Conservation (phyloP, 1,284 basidiomycete species). For the Phlebopus sp. region DNA sequence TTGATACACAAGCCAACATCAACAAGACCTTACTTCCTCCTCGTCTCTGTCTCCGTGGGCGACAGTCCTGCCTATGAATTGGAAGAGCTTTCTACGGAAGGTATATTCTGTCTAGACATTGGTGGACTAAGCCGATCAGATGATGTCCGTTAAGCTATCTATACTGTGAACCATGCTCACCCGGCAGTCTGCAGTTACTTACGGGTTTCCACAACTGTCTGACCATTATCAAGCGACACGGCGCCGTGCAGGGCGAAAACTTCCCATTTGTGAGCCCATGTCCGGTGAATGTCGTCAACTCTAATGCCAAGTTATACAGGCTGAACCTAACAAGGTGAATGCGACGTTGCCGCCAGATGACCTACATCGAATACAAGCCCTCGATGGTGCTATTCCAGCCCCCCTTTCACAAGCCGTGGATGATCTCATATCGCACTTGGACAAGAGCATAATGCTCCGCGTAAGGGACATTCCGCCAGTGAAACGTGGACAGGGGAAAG, state of each 20-base stretch:
- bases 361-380: conserved; percentile 33
- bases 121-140: conserved; percentile 19
- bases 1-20: conserved; percentile 60
- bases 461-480: conserved; percentile 54
- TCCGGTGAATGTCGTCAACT: background rate
- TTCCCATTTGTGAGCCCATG: conserved; percentile 29
- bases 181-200: conserved; percentile 29
- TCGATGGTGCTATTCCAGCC: conserved; percentile 44
- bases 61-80: conserved; percentile 41
- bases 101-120: conserved; percentile 55
- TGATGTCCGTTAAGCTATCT: conserved; percentile 22
- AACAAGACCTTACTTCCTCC: conserved; percentile 50
- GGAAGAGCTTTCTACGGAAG: conserved; percentile 62
- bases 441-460: conserved; percentile 57
- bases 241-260: conserved; percentile 3
- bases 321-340: conserved; percentile 46
- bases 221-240: conserved; percentile 24
- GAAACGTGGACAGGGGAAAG: conserved; percentile 37
- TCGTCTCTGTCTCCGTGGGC: conserved; percentile 68
- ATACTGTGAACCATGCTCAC: background rate
- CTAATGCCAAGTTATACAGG: conserved; percentile 35
- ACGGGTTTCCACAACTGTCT: conserved; percentile 30
- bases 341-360: conserved; percentile 44
- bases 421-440: conserved; percentile 50
- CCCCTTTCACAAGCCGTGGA: conserved; percentile 47